Percentiles rank a stretch among this genome's conserved stretches.
phyloP scores from a whole-genome alignment of 345 rosid genomes.

The Eucalyptus fibrosa region DNA sequence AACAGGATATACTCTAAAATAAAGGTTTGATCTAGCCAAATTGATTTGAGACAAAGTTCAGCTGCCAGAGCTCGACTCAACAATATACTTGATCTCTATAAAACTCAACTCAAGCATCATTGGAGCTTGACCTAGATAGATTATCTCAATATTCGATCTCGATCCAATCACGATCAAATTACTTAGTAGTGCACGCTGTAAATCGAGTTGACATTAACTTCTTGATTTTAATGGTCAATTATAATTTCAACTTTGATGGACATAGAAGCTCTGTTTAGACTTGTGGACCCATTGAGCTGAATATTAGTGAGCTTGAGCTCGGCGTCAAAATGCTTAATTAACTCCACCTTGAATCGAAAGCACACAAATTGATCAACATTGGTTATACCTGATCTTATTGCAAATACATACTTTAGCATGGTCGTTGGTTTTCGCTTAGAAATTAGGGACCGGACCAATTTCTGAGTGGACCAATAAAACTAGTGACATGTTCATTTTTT shows the following conservation, averaged over 20 bases:
- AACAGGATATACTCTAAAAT: not conserved
- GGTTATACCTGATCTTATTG: not conserved
- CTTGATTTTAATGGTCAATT: no score
- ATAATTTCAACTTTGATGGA: not conserved
- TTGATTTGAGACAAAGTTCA: rapidly evolving
- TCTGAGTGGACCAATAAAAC: not conserved
- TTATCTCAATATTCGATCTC: rapidly evolving
- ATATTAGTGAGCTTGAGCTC: not conserved
- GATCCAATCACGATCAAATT: not conserved
- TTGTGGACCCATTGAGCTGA: not conserved
- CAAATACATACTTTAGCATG: not conserved
- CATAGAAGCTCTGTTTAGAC: not conserved
- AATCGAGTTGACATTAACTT: not conserved
- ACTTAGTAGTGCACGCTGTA: not conserved
- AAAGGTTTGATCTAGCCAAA: not conserved
- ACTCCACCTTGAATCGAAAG: not conserved
- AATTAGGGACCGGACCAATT: not conserved
- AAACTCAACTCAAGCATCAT: not conserved
- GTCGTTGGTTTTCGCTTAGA: not conserved
- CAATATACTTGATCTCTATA: no score
- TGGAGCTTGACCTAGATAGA: not conserved
- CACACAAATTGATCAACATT: no score
- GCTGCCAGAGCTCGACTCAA: rapidly evolving
- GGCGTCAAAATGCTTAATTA: not conserved
- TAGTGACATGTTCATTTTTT: not conserved